Conservation (phyloP, 352 stramenopile genomes). For the Blastocystis sp. region DNA sequence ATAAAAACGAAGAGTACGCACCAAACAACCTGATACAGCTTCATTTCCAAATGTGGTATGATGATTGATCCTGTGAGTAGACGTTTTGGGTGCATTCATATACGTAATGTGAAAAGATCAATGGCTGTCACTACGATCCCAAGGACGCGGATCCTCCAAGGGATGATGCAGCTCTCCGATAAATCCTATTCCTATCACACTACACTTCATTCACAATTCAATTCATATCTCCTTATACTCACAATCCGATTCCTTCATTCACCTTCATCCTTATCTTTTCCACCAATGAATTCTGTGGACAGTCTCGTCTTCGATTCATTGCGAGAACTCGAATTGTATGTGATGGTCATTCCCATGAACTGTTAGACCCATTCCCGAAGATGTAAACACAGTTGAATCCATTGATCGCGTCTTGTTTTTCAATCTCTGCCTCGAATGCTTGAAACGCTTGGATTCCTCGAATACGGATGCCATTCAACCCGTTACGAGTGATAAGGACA, state of each 20-base stretch:
- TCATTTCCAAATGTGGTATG: neutral
- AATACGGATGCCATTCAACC: neutral
- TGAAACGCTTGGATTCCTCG: neutral
- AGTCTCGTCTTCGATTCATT: neutral
- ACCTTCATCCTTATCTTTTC: no score
- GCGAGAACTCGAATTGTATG: constrained; percentile 22
- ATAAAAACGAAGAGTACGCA: neutral
- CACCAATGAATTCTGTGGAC: neutral
- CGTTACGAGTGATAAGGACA: neutral
- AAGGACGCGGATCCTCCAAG: no score
- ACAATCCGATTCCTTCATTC: no score
- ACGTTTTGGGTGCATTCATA: no score
- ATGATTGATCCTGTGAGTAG: no score
- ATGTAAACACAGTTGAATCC: neutral
- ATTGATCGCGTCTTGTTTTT: constrained; percentile 54
- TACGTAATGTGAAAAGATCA: no score
- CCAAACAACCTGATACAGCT: constrained; percentile 32
- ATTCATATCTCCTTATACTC: no score
- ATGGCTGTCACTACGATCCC: no score
- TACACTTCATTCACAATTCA: no score
- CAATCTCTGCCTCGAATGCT: constrained; percentile 46
- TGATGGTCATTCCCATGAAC: neutral
- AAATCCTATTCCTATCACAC: no score
- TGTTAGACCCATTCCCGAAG: constrained; percentile 18
- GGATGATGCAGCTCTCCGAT: no score